phyloP scores from a whole-genome alignment of 176 grass and related monocot species.

The Oryza meyeriana region DNA sequence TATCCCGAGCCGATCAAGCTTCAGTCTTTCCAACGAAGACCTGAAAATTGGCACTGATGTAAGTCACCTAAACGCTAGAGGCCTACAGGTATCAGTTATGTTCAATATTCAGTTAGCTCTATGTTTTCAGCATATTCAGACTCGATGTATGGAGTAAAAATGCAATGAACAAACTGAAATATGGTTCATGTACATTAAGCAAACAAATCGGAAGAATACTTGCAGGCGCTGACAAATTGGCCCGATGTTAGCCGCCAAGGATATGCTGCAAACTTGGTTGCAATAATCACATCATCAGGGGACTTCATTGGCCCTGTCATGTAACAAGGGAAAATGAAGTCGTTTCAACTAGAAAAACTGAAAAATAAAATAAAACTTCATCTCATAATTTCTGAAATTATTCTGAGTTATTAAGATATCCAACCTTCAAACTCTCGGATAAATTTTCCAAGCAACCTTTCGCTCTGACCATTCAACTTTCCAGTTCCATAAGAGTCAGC shows the following conservation, averaged over 20 bases:
- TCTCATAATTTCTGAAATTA: not conserved
- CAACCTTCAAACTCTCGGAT: slow-evolving; percentile 66
- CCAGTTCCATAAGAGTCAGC: slow-evolving; percentile 95
- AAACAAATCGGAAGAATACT: slow-evolving; percentile 68
- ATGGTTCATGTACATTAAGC: slow-evolving; percentile 42
- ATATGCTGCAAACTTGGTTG: slow-evolving; percentile 95
- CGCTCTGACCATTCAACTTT: slow-evolving; percentile 79
- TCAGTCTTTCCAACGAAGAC: slow-evolving; percentile 77
- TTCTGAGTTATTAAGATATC: not conserved
- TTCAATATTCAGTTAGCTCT: not conserved
- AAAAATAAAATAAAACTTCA: not conserved
- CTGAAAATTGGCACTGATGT: slow-evolving; percentile 32
- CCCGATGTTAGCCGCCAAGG: slow-evolving; percentile 90
- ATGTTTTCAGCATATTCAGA: not conserved
- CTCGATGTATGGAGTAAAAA: not conserved
- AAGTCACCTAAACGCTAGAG: not conserved
- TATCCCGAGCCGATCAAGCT: slow-evolving; percentile 79
- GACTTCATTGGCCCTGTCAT: slow-evolving; percentile 46
- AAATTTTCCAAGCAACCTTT: slow-evolving; percentile 84
- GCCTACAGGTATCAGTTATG: not conserved
- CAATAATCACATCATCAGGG: slow-evolving; percentile 71
- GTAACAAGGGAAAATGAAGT: not conserved
- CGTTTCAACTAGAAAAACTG: not conserved
- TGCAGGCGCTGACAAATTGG: slow-evolving; percentile 97
- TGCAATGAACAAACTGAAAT: slow-evolving; percentile 16